Conservation (phyloP, 78 protist species). For the Emiliania huxleyi region DNA sequence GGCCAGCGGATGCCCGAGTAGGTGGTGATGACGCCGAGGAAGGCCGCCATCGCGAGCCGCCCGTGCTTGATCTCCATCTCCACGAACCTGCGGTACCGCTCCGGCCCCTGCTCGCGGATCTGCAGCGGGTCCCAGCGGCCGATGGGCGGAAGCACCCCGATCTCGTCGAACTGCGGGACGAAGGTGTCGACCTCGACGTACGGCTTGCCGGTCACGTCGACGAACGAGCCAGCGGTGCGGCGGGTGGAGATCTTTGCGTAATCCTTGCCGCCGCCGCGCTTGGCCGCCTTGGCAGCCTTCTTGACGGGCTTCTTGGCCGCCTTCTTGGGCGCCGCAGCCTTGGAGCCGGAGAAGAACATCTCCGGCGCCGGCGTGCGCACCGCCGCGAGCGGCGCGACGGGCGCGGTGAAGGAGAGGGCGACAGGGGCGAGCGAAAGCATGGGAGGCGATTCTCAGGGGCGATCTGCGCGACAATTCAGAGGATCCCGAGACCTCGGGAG, state of each 20-base stretch:
- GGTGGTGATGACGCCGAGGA: slow-evolving; percentile 17
- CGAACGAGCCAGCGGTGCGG: not conserved
- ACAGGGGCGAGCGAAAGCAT: not conserved
- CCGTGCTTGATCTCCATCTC: slow-evolving; percentile 34
- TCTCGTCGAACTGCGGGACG: not conserved
- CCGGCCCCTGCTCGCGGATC: slow-evolving; percentile 5
- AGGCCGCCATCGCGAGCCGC: not conserved
- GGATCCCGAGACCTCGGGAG: too few relatives aligned
- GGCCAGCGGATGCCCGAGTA: not conserved
- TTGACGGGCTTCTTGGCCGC: not conserved
- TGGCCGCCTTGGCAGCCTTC: not conserved
- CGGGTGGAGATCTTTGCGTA: too few relatives aligned
- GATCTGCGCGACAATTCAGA: too few relatives aligned
- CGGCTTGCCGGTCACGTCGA: not conserved
- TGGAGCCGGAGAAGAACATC: not conserved
- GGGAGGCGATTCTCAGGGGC: too few relatives aligned
- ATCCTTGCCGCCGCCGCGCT: not conserved
- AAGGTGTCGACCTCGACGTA: not conserved
- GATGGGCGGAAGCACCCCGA: slow-evolving; percentile 6
- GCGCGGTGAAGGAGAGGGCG: not conserved
- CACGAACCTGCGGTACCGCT: slow-evolving; percentile 10
- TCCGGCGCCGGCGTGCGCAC: not conserved
- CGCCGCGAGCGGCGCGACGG: not conserved
- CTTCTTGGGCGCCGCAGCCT: not conserved
- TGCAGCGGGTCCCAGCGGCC: slow-evolving; percentile 20